Base-by-base conservation (phyloP, 2,329 filamentous ascomycete genomes). In the Alternaria rosae region DNA sequence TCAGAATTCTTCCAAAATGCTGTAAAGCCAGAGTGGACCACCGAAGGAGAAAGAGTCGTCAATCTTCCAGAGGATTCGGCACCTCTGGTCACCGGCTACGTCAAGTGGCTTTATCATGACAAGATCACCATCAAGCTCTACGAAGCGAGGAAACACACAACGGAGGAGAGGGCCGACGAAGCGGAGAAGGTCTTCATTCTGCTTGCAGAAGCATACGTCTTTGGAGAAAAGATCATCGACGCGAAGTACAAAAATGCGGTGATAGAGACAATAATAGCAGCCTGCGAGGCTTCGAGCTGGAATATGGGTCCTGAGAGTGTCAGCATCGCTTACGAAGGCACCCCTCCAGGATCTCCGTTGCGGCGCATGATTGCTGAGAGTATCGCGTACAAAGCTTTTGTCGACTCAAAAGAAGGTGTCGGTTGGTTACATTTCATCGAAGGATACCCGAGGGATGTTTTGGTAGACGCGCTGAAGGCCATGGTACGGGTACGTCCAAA, bases 311-410 rank as follows among this genome's bases (percentile, higher is more conserved):
- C n/a, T 0, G 12, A 21, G 11, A 43, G 35, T 3, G 7, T 54
- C 5, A 6, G 5, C 1, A 43, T 54, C 3, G 2, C 43, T 3
- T 54, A 26, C 2, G 7, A 43, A 10, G 51, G 51, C 12, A 54
- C 51, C 0, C 51, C 35, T 28, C 4, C 35, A 15, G 6, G 7
- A 41, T 54, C 51, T 10, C 51, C n/a, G 2, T 7, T 43, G 6
- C 30, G 23, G 2, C n/a, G 51, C 3, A 6, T 20, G 0, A 5
- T 43, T n/a, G 51, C 9, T 42, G 32, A 12, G 0, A 28, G 4
- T 0, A 4, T 42, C 25, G 15, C 35, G 4, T 20, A 20, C 1
- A 0, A 2, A 1, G 30, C 20, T 0, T 0, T 1, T 9, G n/a
- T 3, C 3, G 26, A 48, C 5, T 21, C 26, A 3, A 2, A 12